phyloP scores from a whole-genome alignment of 306 rosid species.

The Gastrolobium bilobum region DNA sequence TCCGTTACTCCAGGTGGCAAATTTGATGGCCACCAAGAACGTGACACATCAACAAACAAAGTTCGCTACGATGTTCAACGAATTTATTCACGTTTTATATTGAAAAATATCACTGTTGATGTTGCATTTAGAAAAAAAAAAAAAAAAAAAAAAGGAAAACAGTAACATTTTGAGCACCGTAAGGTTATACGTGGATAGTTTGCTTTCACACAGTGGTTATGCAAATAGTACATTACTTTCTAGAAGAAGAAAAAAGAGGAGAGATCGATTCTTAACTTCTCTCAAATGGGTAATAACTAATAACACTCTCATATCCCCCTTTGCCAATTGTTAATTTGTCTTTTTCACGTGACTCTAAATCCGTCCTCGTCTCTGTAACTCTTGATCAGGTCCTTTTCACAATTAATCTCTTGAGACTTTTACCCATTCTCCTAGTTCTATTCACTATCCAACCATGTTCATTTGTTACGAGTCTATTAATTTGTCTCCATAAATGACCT shows the following conservation, averaged over 20 bases:
- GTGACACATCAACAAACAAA: too few species aligned
- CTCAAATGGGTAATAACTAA: conserved; percentile 5
- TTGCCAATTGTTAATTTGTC: conserved; percentile 8
- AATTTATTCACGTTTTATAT: too few species aligned
- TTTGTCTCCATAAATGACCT: conserved; percentile 44
- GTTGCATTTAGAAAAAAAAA: too few species aligned
- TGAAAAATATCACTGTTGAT: too few species aligned
- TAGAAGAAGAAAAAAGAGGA: neutral
- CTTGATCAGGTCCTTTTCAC: conserved; percentile 14
- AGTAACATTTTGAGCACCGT: too few species aligned
- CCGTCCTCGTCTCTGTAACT: neutral
- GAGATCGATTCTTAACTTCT: neutral
- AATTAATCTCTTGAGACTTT: conserved; percentile 39
- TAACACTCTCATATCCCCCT: neutral
- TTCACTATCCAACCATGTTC: conserved; percentile 30
- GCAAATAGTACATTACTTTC: too few species aligned
- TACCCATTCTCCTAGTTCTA: conserved; percentile 28
- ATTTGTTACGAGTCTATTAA: conserved; percentile 13
- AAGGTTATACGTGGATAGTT: too few species aligned
- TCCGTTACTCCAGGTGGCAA: too few species aligned
- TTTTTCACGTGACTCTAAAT: neutral
- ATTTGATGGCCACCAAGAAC: too few species aligned
- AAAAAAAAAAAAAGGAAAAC: too few species aligned
- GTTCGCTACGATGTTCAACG: too few species aligned
- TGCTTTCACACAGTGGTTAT: too few species aligned